These are phyloP conservation scores for Trichoderma koningii DNA, from an alignment of 2,329 filamentous ascomycete genomes.

Conservation along the genomic window DNA sequence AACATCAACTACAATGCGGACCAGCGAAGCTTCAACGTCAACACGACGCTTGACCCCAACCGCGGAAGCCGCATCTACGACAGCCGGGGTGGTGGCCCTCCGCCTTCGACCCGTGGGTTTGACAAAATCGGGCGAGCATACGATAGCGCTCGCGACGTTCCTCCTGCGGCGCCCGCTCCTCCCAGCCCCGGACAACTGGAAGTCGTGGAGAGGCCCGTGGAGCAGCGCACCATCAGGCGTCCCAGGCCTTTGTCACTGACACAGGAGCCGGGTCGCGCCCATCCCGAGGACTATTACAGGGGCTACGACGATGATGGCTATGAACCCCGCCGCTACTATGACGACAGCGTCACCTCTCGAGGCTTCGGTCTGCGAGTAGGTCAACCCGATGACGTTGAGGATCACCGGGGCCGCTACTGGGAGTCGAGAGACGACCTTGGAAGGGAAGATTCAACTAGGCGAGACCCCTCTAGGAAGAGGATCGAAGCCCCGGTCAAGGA, in stretches of 20 bases:
- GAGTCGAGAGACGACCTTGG: conserved; percentile 38
- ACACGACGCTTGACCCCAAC: conserved; percentile 47
- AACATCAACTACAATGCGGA: conserved; percentile 55
- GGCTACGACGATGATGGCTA: conserved; percentile 48
- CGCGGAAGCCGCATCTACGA: conserved; percentile 46
- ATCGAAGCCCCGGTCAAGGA: conserved; percentile 34
- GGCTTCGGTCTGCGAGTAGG: conserved; percentile 55
- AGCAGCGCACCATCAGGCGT: conserved; percentile 35
- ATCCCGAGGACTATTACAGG: conserved; percentile 53
- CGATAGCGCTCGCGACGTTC: conserved; percentile 37
- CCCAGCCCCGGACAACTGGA: conserved; percentile 39
- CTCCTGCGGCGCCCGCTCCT: conserved; percentile 46
- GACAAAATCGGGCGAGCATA: conserved; percentile 65
- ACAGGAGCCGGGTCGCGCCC: conserved; percentile 51
- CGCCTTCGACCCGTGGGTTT: conserved; percentile 69
- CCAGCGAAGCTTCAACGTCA: conserved; percentile 49
- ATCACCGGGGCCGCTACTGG: conserved; percentile 42
- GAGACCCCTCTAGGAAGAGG: conserved; percentile 33
- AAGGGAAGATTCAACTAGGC: conserved; percentile 26
- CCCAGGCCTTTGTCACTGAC: conserved; percentile 55
- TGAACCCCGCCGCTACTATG: conserved; percentile 47
- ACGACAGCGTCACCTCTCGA: conserved; percentile 50
- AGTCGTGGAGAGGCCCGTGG: conserved; percentile 23
- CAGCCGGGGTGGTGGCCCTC: conserved; percentile 53
- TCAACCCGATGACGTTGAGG: conserved; percentile 43